Conservation (phyloP, 345 rosid species). For the Euphorbia pulcherrima region DNA sequence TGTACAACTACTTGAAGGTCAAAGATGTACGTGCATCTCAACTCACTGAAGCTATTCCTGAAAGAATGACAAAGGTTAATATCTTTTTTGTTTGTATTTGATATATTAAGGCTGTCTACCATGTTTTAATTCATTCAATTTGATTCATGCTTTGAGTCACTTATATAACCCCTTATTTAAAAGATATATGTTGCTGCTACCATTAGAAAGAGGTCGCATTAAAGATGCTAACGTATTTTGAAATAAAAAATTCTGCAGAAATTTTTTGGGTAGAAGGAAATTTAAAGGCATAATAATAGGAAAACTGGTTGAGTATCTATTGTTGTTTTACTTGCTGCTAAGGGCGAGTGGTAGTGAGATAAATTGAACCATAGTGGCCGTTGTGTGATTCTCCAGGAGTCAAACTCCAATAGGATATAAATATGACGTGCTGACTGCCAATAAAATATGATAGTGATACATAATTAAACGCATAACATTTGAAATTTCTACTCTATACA, state of each 20-base stretch:
- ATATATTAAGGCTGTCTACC: neutral
- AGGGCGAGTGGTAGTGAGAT: too few relatives aligned
- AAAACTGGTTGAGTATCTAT: too few relatives aligned
- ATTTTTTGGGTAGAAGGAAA: neutral
- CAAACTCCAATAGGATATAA: too few relatives aligned
- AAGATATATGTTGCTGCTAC: neutral
- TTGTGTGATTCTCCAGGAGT: too few relatives aligned
- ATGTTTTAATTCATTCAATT: neutral
- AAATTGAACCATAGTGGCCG: too few relatives aligned
- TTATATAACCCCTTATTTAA: neutral
- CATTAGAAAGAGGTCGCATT: neutral
- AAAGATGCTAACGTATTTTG: neutral
- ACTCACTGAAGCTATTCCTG: slow-evolving; percentile 61
- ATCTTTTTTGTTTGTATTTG: slow-evolving; percentile 9
- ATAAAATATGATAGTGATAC: too few relatives aligned
- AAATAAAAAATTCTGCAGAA: neutral
- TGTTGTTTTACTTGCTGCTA: too few relatives aligned
- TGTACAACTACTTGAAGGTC: slow-evolving; percentile 86
- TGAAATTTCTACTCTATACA: neutral
- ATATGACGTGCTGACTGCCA: too few relatives aligned
- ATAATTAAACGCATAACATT: too few relatives aligned
- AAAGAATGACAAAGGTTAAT: slow-evolving; percentile 77
- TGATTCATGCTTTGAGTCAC: neutral
- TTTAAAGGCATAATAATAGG: neutral
- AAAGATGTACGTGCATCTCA: slow-evolving; percentile 74